Evolutionary conservation across 2,329 filamentous ascomycete species (phyloP).

Genomic region (Paecilomyces niveus): DNA sequence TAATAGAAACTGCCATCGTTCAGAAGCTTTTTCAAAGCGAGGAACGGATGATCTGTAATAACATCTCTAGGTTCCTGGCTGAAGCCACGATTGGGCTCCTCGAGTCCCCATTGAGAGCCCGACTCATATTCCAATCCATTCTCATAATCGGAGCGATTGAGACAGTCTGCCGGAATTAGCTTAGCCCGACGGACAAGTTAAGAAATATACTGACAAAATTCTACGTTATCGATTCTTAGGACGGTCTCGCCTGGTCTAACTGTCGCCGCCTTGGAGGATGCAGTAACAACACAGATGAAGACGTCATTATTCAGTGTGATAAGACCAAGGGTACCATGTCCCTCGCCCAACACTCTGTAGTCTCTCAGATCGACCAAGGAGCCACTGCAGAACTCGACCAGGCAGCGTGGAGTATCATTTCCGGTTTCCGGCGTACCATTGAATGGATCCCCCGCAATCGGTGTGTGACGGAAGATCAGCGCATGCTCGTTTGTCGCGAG

Average conservation of each 20-base stretch:
- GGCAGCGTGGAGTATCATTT: constrained; percentile 56
- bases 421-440: constrained; percentile 31
- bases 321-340: constrained; percentile 80
- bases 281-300: constrained; percentile 83
- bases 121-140: constrained; percentile 56
- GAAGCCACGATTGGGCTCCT: constrained; percentile 46
- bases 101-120: constrained; percentile 46
- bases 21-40: constrained; percentile 83
- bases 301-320: constrained; percentile 79
- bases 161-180: constrained; percentile 54
- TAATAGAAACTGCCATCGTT: constrained; percentile 96
- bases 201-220: constrained; percentile 53
- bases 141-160: constrained; percentile 83
- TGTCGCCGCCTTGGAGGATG: constrained; percentile 69
- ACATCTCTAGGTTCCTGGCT: constrained; percentile 58
- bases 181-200: background rate
- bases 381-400: constrained; percentile 74
- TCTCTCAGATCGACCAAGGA: constrained; percentile 62
- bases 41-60: constrained; percentile 76
- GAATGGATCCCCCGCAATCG: constrained; percentile 54
- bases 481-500: constrained; percentile 72
- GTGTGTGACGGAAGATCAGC: constrained; percentile 75
- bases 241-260: constrained; percentile 83
- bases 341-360: constrained; percentile 70
- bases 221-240: constrained; percentile 76